Evolutionary conservation across 768 basidiomycete species (phyloP), one percentile per base, ranked within the genome.

Genomic region (Tulasnella sp.): DNA sequence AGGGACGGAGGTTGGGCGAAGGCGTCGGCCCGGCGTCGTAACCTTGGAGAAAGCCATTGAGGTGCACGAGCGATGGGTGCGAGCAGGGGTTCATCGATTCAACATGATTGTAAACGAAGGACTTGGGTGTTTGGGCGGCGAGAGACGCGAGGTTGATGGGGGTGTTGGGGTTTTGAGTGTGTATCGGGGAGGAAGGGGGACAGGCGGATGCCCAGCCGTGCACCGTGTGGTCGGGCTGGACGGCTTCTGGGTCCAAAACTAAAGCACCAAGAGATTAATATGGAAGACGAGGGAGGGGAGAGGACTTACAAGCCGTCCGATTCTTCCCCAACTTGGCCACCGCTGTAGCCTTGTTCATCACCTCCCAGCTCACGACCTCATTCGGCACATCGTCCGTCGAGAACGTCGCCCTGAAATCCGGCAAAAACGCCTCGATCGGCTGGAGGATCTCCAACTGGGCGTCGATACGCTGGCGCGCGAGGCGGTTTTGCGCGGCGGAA

Each of bases 51-150:
- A 57, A 49, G 2, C 54, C 59, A 37, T 43, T 43, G 0, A 73
- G 69, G 2, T 52, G 54, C 23, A 74, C 50, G 36, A 68, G 58
- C 7, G 63, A 62, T 0, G 73, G 73, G 58, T 79, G 73, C 31
- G 69, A 61, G 62, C 78, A 80, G 1, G 77, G 76, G 58, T 78
- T 69, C 77, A 78, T 79, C 27, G 73, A 67, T 9, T 61, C 63
- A 7, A 64, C 60, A 65, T 78, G 78, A 61, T 78, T 67, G 46
- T 75, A 66, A 40, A 79, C 77, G 63, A 79, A 79, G 8, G 64
- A 39, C 42, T 54, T 57, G 58, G 46, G 63, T 63, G 31, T 46
- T 34, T 6, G 21, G 14, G 21, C 15, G 31, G 17, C 31, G 19
- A 19, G 36, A 32, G 41, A 34, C 9, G 14, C 17, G 11, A 60